These are phyloP conservation scores for Trichophyton verrucosum DNA, from an alignment of 2,329 filamentous ascomycete genomes.

Conservation along the genomic window DNA sequence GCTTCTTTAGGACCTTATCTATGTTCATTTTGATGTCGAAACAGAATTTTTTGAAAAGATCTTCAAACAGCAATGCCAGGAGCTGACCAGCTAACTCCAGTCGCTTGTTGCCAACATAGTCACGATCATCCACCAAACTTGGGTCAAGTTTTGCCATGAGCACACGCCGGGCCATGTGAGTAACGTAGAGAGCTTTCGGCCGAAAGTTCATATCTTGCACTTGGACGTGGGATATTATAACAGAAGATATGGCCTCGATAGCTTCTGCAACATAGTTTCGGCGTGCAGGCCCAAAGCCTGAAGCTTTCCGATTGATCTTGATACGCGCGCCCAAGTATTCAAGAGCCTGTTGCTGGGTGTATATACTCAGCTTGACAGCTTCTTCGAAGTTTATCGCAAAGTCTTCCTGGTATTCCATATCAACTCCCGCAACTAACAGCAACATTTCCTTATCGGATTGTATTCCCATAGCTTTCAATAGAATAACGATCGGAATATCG, in stretches of 20 bases:
- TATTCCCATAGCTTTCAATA: slow-evolving; percentile 85
- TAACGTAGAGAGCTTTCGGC: slow-evolving; percentile 92
- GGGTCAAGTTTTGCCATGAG: slow-evolving; percentile 86
- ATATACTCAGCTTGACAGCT: slow-evolving; percentile 67
- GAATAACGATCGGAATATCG: slow-evolving; percentile 86
- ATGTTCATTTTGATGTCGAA: slow-evolving; percentile 82
- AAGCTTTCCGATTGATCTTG: slow-evolving; percentile 65
- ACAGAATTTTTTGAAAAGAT: slow-evolving; percentile 93
- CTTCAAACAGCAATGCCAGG: slow-evolving; percentile 85
- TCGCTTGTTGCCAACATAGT: slow-evolving; percentile 96
- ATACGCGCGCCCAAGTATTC: slow-evolving; percentile 82
- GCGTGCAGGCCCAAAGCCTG: slow-evolving; percentile 41
- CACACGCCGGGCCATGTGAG: slow-evolving; percentile 93
- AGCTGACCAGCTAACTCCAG: slow-evolving; percentile 91
- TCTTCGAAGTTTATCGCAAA: slow-evolving; percentile 95
- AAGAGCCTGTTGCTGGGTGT: slow-evolving; percentile 87
- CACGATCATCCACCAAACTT: slow-evolving; percentile 83
- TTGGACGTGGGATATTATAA: slow-evolving; percentile 88
- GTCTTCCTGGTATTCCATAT: slow-evolving; percentile 82
- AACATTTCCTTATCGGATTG: slow-evolving; percentile 92
- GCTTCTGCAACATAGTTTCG: slow-evolving; percentile 84
- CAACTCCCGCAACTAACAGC: slow-evolving; percentile 75
- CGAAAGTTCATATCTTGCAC: slow-evolving; percentile 87
- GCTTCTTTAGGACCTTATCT: slow-evolving; percentile 91
- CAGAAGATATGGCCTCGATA: slow-evolving; percentile 78